Evolutionary conservation across 2,329 filamentous ascomycete species (phyloP), one percentile per base, ranked within the genome.

Genomic region (Trichoderma sp.): DNA sequence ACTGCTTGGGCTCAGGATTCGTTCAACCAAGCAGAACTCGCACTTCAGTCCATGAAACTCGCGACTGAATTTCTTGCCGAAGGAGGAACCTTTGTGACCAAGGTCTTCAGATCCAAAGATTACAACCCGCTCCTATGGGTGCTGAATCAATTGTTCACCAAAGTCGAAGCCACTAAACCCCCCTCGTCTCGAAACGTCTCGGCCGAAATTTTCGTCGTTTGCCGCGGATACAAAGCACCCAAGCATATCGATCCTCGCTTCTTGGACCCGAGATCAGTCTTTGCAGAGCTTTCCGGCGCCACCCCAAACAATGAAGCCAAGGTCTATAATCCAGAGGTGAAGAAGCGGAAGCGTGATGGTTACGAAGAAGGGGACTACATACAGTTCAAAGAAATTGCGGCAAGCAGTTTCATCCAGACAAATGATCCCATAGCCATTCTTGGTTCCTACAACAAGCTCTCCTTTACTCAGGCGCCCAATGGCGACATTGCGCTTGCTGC

Each of bases 121-220:
- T 98, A 97, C 85, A 98, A 98, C 80, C 91, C 94, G 72, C 84
- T 99, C 60, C 87, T 98, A 63, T 99, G 96, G 96, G 95, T 98
- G 39, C 94, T 98, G 85, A 97, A 97, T 80, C 96, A 99, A 81
- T 87, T 99, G 1, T 99, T 99, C 84, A 88, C 88, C 62, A 97
- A 96, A 76, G 96, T 99, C 74, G 95, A 99, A 80, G 95, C 97
- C 63, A 99, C 96, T 6, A 99, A 99, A 82, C 96, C 96, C 4
- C 96, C 96, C 0, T 97, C 94, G 0, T 97, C 94, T 9, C 89
- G 96, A 85, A 98, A 97, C 78, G 95, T 99, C 67, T 98, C 94
- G 8, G 96, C 96, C 75, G 96, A 99, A 85, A 98, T 98, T 53
- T 99, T 99, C 85, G 95, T 98, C 74, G 96, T 99, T 39, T 98